A percentile compares a stretch with the other conserved stretches of the same genome.
These are phyloP conservation scores for Plasmodium adleri DNA, from an alignment of 169 alveolate species.

Conservation along the genomic window DNA sequence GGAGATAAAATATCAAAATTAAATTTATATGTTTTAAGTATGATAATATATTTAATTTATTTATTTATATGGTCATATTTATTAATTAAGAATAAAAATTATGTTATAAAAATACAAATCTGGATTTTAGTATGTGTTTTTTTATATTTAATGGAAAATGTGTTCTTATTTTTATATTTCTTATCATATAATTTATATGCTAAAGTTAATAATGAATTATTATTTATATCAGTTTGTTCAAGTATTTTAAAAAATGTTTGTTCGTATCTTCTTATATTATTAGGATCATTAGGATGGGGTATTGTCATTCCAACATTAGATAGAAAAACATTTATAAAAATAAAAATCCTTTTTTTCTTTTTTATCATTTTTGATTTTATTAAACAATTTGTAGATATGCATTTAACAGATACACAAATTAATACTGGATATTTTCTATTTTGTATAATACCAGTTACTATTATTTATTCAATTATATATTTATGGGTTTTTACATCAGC, in stretches of 20 bases:
- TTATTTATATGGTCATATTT: conserved; percentile 50
- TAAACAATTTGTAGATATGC: conserved; percentile 68
- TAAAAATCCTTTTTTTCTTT: conserved; percentile 66
- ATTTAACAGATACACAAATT: conserved; percentile 52
- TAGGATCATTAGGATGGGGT: conserved; percentile 77
- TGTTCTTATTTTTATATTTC: conserved; percentile 57
- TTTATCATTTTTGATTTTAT: conserved; percentile 75
- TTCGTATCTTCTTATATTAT: conserved; percentile 71
- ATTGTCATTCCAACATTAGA: conserved; percentile 74
- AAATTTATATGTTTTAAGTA: conserved; percentile 62
- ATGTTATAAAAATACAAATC: conserved; percentile 66
- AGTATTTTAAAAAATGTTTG: conserved; percentile 75
- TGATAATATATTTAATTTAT: conserved; percentile 42
- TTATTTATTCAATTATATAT: conserved; percentile 60
- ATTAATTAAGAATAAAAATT: conserved; percentile 43
- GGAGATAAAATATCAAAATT: conserved; percentile 75
- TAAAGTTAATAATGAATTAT: conserved; percentile 44
- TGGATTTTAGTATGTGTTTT: conserved; percentile 72
- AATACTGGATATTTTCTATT: conserved; percentile 57
- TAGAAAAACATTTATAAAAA: conserved; percentile 58
- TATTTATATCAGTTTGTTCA: conserved; percentile 52
- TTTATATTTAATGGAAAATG: conserved; percentile 58
- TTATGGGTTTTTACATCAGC: conserved; percentile 73
- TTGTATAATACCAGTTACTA: conserved; percentile 56
- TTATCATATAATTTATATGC: conserved; percentile 59